Base-by-base conservation (phyloP, 148 eudicot species). In the Gaultheria prostrata region DNA sequence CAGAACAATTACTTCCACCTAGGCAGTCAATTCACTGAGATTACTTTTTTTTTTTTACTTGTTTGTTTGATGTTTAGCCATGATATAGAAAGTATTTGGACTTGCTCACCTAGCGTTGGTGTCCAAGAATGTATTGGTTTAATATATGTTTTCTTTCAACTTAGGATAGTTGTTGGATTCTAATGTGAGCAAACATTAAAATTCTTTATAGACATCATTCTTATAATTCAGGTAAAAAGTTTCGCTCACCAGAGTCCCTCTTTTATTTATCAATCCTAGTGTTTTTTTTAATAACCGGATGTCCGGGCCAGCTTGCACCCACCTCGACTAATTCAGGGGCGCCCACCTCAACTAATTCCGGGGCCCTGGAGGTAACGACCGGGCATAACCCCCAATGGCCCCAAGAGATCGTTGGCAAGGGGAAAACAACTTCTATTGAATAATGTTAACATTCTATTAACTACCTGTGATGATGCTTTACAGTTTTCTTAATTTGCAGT, bases 391-490 rank as follows among this genome's bases (percentile, higher is more conserved):
- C 4, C 43, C 43, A 39, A 6, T 39, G 43, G 43, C 43, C 6
- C 43, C 6, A 39, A 39, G 43, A 39, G 43, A 39, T 39, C 4
- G 43, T 1, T 39, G 43, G 43, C 43, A 39, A 39, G 4, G 43
- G 43, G 43, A 6, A 39, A 39, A 39, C 43, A 39, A 39, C 43
- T 2, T 48, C 10, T 21, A 63, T 8, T 63, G 33, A 28, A 63
- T 43, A 8, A 51, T 3, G n/a, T 49, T 53, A 3, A 61, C 54
- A 0, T 61, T 54, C 18, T 13, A 50, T 46, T 43, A 14, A 39
- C 11, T 33, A 71, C 30, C 24, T 74, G 35, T 28, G 61, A 69
- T 45, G 48, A 82, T 82, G 53, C 71, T 82, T 6, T n/a, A 56
- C 63, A 12, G 3, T 72, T 50, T 82, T 8, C 6, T 30, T 70